Base-by-base conservation (phyloP, 257 asterid genomes). In the Nicotiana attenuata region DNA sequence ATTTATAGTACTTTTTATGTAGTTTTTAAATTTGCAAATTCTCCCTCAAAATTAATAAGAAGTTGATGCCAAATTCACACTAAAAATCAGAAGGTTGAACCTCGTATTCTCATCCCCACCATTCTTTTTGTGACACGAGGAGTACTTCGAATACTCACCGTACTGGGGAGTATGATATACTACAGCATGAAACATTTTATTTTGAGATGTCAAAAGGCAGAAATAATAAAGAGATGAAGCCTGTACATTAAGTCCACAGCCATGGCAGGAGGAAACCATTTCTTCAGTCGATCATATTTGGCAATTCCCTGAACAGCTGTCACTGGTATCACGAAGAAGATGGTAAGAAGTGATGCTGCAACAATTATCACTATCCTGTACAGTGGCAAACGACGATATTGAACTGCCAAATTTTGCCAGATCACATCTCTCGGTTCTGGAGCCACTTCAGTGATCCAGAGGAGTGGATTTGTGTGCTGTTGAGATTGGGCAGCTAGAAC, bases 211-310 rank as follows among this genome's bases (percentile, higher is more conserved):
- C 22, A 11, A 10, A 80, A 56, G 13, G 16, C 55, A 35, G 53
- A 82, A 80, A 63, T 45, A 61, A 63, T 78, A 10, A 59, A 76
- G n/a, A 67, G 33, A 41, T 10, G 9, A 82, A 86, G 22, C 60
- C 71, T 95, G 84, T 89, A 96, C 98, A 96, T 94, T 87, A 92
- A 84, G 77, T 96, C 90, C 83, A 94, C 85, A 67, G 98, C 97
- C 94, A 90, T 93, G 67, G 95, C 99, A 13, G 99, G 98, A 45
- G 98, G 99, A 85, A 96, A 94, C 99, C 99, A 94, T 86, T 89
- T 92, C 84, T 82, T 87, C 61, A 94, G 78, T 65, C 88, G 88
- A 47, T 94, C 97, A 75, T 88, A 94, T 86, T 94, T 92, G 10
- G 97, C 98, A 16, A 96, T 92, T 82, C 99, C 99, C 78, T 96